Evolutionary conservation across 1,139 yeast species (phyloP).

Genomic region (Yamadazyma blattariae): DNA sequence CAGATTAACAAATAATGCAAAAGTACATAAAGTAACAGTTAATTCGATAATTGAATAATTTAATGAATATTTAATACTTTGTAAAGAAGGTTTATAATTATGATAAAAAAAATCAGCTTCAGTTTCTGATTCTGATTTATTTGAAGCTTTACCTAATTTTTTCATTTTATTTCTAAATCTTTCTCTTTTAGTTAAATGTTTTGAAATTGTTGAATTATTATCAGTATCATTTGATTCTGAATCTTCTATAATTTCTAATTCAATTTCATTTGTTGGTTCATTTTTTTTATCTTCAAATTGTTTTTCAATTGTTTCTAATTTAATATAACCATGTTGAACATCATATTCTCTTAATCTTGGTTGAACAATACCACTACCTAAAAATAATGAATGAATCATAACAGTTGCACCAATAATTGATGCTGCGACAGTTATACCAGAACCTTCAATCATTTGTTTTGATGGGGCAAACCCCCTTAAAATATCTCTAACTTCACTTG

Average conservation of each 20-base stretch:
- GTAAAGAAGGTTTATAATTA: slow-evolving; percentile 56
- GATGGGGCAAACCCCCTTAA: slow-evolving; percentile 76
- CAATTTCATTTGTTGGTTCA: too few species aligned
- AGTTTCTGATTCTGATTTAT: not conserved
- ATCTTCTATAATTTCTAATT: not conserved
- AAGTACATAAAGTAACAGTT: slow-evolving; percentile 61
- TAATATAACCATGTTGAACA: slow-evolving; percentile 45
- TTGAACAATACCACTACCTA: slow-evolving; percentile 75
- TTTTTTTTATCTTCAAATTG: slow-evolving; percentile 40
- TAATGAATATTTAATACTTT: slow-evolving; percentile 64
- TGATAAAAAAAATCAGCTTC: slow-evolving; percentile 23
- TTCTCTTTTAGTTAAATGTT: not conserved
- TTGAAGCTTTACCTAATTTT: not conserved
- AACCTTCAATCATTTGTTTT: slow-evolving; percentile 53
- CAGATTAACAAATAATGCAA: slow-evolving; percentile 77
- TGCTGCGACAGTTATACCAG: slow-evolving; percentile 71
- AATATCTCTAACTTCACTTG: slow-evolving; percentile 42
- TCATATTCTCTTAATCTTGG: slow-evolving; percentile 70
- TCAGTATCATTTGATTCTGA: too few species aligned
- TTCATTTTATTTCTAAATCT: not conserved
- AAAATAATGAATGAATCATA: slow-evolving; percentile 76
- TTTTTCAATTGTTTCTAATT: slow-evolving; percentile 56
- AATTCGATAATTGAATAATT: slow-evolving; percentile 67
- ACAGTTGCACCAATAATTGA: slow-evolving; percentile 82
- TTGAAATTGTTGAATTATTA: not conserved